These are phyloP conservation scores for Sporothrix brasiliensis DNA, from an alignment of 2,329 filamentous ascomycete genomes.

Conservation along the genomic window DNA sequence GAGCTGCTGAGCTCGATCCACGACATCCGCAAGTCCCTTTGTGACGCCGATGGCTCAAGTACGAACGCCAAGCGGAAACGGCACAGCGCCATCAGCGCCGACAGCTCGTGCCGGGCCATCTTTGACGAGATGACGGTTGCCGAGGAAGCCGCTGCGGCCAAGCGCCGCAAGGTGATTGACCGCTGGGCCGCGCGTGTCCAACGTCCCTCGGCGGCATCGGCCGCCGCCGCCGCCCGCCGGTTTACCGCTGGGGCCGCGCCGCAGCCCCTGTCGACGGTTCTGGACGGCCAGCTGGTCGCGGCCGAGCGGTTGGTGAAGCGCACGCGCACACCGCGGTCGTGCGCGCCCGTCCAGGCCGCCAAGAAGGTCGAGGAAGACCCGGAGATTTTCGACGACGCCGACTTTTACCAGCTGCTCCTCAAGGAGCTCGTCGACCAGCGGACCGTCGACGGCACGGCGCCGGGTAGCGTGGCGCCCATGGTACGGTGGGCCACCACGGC, in stretches of 20 bases:
- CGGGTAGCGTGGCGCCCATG: conserved; percentile 52
- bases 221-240: conserved; percentile 60
- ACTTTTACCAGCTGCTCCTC: conserved; percentile 91
- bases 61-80: conserved; percentile 45
- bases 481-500: conserved; percentile 70
- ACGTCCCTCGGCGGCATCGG: conserved; percentile 50
- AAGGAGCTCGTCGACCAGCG: conserved; percentile 93
- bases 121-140: conserved; percentile 71
- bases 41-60: conserved; percentile 44
- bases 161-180: conserved; percentile 73
- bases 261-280: conserved; percentile 67
- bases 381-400: conserved; percentile 84
- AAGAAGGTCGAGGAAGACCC: conserved; percentile 60
- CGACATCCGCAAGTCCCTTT: conserved; percentile 66
- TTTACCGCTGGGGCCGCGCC: conserved; percentile 53
- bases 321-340: conserved; percentile 72
- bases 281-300: conserved; percentile 69
- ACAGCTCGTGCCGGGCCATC: conserved; percentile 60
- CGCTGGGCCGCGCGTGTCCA: conserved; percentile 88
- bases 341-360: conserved; percentile 69
- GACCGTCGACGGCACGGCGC: conserved; percentile 64
- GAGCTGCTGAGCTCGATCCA: conserved; percentile 78
- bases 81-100: background rate
- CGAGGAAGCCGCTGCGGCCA: conserved; percentile 61
- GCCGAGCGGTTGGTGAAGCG: conserved; percentile 69